Percentiles rank a stretch among this genome's conserved stretches.
Conservation (phyloP, 1,139 yeast genomes). For the Eremothecium gossypii region DNA sequence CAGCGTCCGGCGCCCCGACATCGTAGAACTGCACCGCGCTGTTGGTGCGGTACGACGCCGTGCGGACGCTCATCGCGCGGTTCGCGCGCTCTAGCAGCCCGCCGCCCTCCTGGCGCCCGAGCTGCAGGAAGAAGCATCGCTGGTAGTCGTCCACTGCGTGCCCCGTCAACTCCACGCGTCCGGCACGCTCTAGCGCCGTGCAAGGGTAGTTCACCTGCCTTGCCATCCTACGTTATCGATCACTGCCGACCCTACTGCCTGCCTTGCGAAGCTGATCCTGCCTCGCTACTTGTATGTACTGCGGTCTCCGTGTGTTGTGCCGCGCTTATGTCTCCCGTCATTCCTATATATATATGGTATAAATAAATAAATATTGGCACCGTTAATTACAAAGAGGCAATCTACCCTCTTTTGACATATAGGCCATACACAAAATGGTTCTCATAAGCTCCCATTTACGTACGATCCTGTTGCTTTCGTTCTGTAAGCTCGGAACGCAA, state of each 20-base stretch:
- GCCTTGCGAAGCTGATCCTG: too few relatives aligned
- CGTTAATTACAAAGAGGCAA: not conserved
- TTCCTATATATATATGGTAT: not conserved
- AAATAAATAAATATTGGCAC: not conserved
- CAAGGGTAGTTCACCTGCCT: slow-evolving; percentile 30
- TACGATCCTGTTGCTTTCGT: too few relatives aligned
- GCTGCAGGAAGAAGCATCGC: slow-evolving; percentile 15
- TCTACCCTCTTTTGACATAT: too few relatives aligned
- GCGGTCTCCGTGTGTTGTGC: not conserved
- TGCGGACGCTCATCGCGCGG: slow-evolving; percentile 5
- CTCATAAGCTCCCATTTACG: too few relatives aligned
- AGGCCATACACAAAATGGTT: too few relatives aligned
- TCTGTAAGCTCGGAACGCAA: too few relatives aligned
- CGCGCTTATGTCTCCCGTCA: not conserved
- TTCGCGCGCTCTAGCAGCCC: slow-evolving; percentile 7
- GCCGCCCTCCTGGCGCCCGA: not conserved
- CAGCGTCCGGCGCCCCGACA: not conserved
- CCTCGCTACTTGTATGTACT: not conserved
- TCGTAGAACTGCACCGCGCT: slow-evolving; percentile 7
- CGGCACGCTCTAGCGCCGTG: slow-evolving; percentile 1
- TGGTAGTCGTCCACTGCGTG: slow-evolving; percentile 29
- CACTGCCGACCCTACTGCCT: too few relatives aligned
- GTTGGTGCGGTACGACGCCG: slow-evolving; percentile 12
- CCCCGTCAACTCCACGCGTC: slow-evolving; percentile 10
- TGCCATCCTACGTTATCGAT: slow-evolving; percentile 30